Evolutionary conservation across 257 asterid species (phyloP).

Genomic region (Verbascum thapsus): DNA sequence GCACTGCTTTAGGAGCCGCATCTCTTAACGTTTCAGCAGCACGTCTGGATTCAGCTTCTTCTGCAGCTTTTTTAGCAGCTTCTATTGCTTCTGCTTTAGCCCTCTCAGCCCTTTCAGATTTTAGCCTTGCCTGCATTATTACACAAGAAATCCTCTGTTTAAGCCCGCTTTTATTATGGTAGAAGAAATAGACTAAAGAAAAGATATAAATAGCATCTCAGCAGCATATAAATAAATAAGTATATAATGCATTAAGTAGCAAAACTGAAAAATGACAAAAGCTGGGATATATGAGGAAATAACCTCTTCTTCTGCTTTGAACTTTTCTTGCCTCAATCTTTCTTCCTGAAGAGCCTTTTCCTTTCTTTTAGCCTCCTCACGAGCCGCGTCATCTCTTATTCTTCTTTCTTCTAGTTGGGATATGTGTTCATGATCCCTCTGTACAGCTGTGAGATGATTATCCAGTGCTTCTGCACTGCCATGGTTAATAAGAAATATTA

Average conservation of each 20-base stretch:
- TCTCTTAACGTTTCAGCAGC: constrained; percentile 39
- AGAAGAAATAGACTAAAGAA: constrained; percentile 3
- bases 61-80: constrained; percentile 66
- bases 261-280: neutral
- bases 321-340: constrained; percentile 61
- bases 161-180: neutral
- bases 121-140: constrained; percentile 63
- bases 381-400: constrained; percentile 87
- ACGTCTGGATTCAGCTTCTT: constrained; percentile 57
- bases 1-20: constrained; percentile 32
- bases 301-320: constrained; percentile 85
- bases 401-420: constrained; percentile 88
- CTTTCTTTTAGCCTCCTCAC: constrained; percentile 83
- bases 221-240: constrained; percentile 9
- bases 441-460: constrained; percentile 80
- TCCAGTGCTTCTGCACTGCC: constrained; percentile 92
- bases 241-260: constrained; percentile 3
- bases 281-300: constrained; percentile 19
- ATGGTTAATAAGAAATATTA: constrained; percentile 26
- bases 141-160: constrained; percentile 27
- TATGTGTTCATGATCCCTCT: constrained; percentile 85
- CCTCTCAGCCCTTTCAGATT: constrained; percentile 61
- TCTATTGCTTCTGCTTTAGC: constrained; percentile 62
- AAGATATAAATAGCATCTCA: constrained; percentile 10
- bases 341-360: constrained; percentile 75